Percentiles rank a stretch among this genome's conserved stretches.
Conservation (phyloP, 768 basidiomycete genomes). For the Calvatia gigantea region DNA sequence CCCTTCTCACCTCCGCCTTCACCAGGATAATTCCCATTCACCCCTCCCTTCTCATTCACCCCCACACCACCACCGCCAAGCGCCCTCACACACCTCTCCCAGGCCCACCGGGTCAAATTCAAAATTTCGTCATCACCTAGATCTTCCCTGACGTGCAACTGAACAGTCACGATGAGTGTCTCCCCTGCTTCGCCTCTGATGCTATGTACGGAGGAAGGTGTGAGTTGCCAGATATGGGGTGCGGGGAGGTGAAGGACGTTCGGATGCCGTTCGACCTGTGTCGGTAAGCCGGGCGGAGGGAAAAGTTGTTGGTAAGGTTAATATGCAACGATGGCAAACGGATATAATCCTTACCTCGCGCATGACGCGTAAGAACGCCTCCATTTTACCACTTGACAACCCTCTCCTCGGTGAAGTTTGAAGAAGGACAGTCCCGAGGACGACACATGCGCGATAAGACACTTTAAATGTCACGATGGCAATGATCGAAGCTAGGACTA, state of each 20-base stretch:
- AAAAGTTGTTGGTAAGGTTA: neutral
- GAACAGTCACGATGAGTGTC: conserved; percentile 70
- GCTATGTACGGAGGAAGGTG: conserved; percentile 28
- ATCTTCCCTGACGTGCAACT: conserved; percentile 68
- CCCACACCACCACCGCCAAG: conserved; percentile 47
- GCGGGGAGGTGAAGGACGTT: conserved; percentile 79
- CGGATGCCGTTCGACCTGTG: conserved; percentile 78
- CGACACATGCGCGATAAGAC: conserved; percentile 79
- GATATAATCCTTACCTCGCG: conserved; percentile 60
- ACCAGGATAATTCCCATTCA: conserved; percentile 72
- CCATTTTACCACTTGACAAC: conserved; percentile 64
- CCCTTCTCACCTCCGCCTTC: conserved; percentile 43
- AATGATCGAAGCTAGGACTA: conserved; percentile 76
- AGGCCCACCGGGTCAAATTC: conserved; percentile 71
- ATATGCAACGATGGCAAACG: neutral
- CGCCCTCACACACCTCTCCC: conserved; percentile 59
- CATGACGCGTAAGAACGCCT: conserved; percentile 75
- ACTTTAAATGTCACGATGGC: conserved; percentile 77
- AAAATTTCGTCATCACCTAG: conserved; percentile 70
- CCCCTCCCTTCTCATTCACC: conserved; percentile 43
- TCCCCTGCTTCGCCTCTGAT: conserved; percentile 15
- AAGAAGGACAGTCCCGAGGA: conserved; percentile 81
- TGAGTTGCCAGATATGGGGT: conserved; percentile 88
- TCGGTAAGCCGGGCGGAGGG: no score
- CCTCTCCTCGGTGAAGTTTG: conserved; percentile 84